Percentiles rank a stretch among this genome's conserved stretches.
These are phyloP conservation scores for Benincasa hispida DNA, from an alignment of 306 rosid species.

Conservation along the genomic window DNA sequence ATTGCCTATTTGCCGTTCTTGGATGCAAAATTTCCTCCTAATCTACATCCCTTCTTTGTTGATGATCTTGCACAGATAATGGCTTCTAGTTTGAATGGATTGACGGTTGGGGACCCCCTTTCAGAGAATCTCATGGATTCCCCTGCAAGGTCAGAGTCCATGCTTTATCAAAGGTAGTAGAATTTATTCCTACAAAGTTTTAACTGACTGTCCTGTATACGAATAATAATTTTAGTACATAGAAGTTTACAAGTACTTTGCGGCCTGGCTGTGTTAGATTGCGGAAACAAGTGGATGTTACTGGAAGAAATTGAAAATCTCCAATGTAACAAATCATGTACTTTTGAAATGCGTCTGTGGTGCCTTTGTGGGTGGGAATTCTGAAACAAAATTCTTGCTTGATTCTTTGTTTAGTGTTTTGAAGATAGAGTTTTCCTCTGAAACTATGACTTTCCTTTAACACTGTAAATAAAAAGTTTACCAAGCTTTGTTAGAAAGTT, in stretches of 20 bases:
- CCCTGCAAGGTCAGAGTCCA: slow-evolving; percentile 83
- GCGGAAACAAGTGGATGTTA: neutral
- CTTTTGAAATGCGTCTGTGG: neutral
- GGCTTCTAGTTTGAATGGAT: slow-evolving; percentile 97
- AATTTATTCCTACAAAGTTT: neutral
- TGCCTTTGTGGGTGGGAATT: neutral
- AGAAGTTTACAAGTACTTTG: neutral
- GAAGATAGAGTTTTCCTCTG: neutral
- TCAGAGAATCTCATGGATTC: slow-evolving; percentile 91
- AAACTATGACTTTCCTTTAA: neutral
- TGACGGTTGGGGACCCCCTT: slow-evolving; percentile 90
- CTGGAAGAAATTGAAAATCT: neutral
- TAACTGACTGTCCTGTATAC: neutral
- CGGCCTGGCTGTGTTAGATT: neutral
- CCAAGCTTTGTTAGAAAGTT: neutral
- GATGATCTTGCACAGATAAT: slow-evolving; percentile 41
- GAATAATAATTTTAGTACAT: neutral
- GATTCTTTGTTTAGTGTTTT: neutral
- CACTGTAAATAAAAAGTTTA: neutral
- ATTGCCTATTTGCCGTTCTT: neutral
- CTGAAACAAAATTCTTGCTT: neutral
- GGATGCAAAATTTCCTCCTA: neutral
- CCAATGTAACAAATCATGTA: neutral
- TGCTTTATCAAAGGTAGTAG: slow-evolving; percentile 55
- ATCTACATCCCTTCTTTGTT: neutral